Conservation (phyloP, 805 yeast species). For the Zygosaccharomyces kombuchaensis region DNA sequence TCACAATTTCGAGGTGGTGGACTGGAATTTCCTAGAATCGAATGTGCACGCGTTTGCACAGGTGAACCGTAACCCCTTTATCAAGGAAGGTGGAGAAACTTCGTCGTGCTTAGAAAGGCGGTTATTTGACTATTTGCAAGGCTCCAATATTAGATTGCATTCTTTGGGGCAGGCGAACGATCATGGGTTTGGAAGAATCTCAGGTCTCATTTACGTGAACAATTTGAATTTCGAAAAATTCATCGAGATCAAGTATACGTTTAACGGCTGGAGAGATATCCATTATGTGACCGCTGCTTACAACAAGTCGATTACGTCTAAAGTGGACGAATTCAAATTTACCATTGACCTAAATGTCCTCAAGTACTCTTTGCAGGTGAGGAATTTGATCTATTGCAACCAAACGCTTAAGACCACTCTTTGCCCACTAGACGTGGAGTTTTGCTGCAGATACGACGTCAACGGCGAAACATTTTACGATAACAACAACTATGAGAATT, state of each 20-base stretch:
- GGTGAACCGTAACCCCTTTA: conserved; percentile 9
- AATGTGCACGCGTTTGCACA: conserved; percentile 11
- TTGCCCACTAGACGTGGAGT: conserved; percentile 23
- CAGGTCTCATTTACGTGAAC: conserved; percentile 29
- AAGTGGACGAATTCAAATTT: conserved; percentile 32
- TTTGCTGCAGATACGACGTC: conserved; percentile 35
- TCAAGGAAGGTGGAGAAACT: conserved; percentile 1
- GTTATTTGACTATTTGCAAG: conserved; percentile 19
- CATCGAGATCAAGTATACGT: conserved; percentile 33
- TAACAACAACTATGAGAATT: conserved; percentile 35
- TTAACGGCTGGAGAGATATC: conserved; percentile 33
- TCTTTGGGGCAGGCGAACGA: conserved; percentile 14
- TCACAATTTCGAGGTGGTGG: conserved; percentile 7
- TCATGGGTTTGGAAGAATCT: conserved; percentile 16
- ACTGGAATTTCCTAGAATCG: conserved; percentile 13
- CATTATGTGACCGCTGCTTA: conserved; percentile 30
- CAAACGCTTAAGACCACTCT: conserved; percentile 10
- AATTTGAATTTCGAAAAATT: conserved; percentile 35
- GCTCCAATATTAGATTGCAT: conserved; percentile 26
- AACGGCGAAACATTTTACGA: conserved; percentile 34
- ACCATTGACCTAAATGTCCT: conserved; percentile 29
- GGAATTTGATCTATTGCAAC: conserved; percentile 20
- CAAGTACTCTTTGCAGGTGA: conserved; percentile 25
- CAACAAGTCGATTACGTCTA: conserved; percentile 24
- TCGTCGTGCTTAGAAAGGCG: conserved; percentile 12